Evolutionary conservation across 495 filamentous ascomycete species (phyloP).

Genomic region (Emericellopsis terricola): DNA sequence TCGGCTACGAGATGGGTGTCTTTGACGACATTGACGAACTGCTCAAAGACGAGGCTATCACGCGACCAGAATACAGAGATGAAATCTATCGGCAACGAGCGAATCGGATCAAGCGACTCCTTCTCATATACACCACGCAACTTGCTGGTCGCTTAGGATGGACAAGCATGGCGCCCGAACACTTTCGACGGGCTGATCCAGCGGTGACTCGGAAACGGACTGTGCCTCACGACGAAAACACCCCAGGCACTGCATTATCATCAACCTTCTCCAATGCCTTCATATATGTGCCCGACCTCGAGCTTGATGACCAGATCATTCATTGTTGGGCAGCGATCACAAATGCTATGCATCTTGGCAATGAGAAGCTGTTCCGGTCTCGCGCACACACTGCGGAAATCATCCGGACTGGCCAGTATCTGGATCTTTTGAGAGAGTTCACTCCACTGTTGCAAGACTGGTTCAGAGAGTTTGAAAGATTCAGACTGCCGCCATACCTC

Average conservation of each 20-base stretch:
- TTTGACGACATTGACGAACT: conserved; percentile 69
- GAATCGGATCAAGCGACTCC: conserved; percentile 62
- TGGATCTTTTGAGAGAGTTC: conserved; percentile 60
- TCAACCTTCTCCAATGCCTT: conserved; percentile 28
- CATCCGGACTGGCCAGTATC: conserved; percentile 71
- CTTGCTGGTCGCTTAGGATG: conserved; percentile 82
- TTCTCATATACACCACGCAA: conserved; percentile 81
- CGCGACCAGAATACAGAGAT: conserved; percentile 41
- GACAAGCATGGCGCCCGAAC: conserved; percentile 78
- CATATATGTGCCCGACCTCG: conserved; percentile 38
- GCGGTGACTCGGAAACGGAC: conserved; percentile 23
- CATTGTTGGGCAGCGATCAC: conserved; percentile 86
- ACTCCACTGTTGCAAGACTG: conserved; percentile 58
- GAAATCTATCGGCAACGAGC: conserved; percentile 62
- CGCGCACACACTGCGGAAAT: conserved; percentile 69
- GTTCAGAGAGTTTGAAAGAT: conserved; percentile 54
- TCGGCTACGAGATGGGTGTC: conserved; percentile 87
- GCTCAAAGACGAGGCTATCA: conserved; percentile 30
- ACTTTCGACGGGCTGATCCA: conserved; percentile 29
- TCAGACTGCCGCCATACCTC: conserved; percentile 54
- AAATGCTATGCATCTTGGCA: conserved; percentile 72
- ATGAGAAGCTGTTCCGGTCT: conserved; percentile 67
- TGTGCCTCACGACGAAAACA: conserved; percentile 25
- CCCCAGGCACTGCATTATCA: conserved; percentile 33
- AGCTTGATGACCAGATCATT: conserved; percentile 59